Evolutionary conservation across 352 stramenopile genomes (phyloP), one percentile per base, ranked within the genome.

Genomic region (Phytophthora colocasiae): DNA sequence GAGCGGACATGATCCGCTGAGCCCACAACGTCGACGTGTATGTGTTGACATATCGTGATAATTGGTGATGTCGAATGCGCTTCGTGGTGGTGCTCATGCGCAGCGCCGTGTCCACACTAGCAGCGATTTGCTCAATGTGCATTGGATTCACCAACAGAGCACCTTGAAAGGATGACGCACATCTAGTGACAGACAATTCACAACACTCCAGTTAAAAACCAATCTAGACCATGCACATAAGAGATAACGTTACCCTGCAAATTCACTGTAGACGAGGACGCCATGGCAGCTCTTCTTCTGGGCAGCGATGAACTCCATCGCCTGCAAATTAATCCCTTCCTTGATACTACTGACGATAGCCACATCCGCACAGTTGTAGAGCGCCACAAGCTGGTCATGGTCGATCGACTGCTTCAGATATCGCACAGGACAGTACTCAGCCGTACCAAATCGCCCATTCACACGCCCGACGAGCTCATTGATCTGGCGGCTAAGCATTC

Each of bases 261-360:
- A 97, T 66, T 97, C 91, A 58, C 87, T 96, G 66, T 97, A 93
- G 29, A 97, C 89, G 4, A 97, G 78, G 17, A 97, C 91, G 0
- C 91, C 91, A 19, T 96, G 86, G 27, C 89, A 92, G 31, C 72
- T 88, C 24, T 90, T 87, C 59, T 89, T 90, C 50, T 93, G 85
- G 4, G 85, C 80, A 2, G 88, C 89, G n/a, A 97, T 92, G 52
- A 96, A 97, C 69, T 97, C 91, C 83, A 97, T 95, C 2, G 86
- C 89, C 44, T 97, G 90, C 6, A 97, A 65, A 55, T 97, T 97
- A 67, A 97, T 97, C 24, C 91, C 90, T 82, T 97, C 90, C 47
- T 95, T 90, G 49, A 97, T 91, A 52, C 87, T 95, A 44, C 85
- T 97, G 27, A 97, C 81, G 31, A 97, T 85, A 14, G 85, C 90